Percentiles rank a stretch among this genome's conserved stretches.
Conservation (phyloP, 2,329 filamentous ascomycete species). For the Xylariaceae sp. region DNA sequence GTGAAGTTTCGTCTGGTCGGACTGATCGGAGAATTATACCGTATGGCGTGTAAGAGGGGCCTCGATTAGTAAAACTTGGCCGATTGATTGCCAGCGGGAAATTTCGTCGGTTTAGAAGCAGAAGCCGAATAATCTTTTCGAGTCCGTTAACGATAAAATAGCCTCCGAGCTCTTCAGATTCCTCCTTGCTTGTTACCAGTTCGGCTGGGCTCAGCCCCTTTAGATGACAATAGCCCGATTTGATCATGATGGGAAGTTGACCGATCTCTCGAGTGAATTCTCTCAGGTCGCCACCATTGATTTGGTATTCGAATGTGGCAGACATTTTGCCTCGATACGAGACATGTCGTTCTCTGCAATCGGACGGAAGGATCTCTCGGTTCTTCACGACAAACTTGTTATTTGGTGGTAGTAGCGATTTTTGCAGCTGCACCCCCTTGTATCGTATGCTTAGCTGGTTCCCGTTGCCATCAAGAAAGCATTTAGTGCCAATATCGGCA, state of each 20-base stretch:
- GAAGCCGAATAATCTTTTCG: constrained; percentile 91
- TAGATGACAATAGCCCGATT: constrained; percentile 88
- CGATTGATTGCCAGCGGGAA: constrained; percentile 93
- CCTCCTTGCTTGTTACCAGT: constrained; percentile 84
- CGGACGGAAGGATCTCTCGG: constrained; percentile 82
- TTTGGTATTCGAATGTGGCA: constrained; percentile 75
- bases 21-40: constrained; percentile 91
- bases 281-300: constrained; percentile 82
- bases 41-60: constrained; percentile 79
- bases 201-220: constrained; percentile 78
- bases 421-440: constrained; percentile 78
- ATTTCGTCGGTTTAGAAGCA: constrained; percentile 86
- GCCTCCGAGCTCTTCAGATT: constrained; percentile 91
- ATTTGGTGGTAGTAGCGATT: constrained; percentile 69
- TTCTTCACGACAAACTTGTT: constrained; percentile 79
- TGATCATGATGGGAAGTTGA: constrained; percentile 88
- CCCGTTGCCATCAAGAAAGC: constrained; percentile 78
- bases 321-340: constrained; percentile 86
- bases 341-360: constrained; percentile 89
- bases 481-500: constrained; percentile 85
- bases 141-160: constrained; percentile 98
- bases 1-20: constrained; percentile 94
- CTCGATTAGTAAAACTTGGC: constrained; percentile 83
- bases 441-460: constrained; percentile 77
- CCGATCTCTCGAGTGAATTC: constrained; percentile 84